phyloP scores from a whole-genome alignment of 345 rosid species.

The Brassica rapa region DNA sequence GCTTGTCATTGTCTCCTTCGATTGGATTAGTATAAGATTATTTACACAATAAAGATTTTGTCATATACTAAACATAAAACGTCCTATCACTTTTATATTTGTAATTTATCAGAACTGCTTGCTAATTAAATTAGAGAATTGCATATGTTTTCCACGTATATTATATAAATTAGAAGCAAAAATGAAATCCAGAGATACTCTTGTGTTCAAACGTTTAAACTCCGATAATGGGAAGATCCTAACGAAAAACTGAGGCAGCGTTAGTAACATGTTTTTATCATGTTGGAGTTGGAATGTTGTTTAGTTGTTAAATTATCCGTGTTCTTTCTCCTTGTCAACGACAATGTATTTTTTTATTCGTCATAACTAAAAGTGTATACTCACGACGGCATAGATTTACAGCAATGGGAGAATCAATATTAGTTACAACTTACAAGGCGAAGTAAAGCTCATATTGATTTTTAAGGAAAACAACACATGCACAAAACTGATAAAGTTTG shows the following conservation, averaged over 20 bases:
- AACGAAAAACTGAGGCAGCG: background rate
- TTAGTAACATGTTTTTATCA: background rate
- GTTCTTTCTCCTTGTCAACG: slow-evolving; percentile 23
- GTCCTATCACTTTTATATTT: no score
- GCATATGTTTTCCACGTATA: no score
- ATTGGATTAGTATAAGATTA: no score
- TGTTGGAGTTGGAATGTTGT: background rate
- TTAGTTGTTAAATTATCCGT: background rate
- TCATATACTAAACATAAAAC: no score
- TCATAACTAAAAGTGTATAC: background rate
- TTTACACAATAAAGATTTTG: no score
- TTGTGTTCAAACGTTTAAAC: background rate
- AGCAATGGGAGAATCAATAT: slow-evolving; percentile 1
- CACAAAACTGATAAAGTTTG: background rate
- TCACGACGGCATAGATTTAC: slow-evolving; percentile 12
- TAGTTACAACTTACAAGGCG: background rate
- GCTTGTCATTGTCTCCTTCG: background rate
- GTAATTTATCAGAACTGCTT: no score
- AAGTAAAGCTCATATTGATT: background rate
- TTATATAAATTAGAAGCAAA: no score
- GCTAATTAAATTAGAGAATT: no score
- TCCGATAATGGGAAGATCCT: background rate
- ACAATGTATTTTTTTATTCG: slow-evolving; percentile 9
- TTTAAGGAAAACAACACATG: background rate
- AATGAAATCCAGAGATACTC: background rate